Conservation (phyloP, 305 asterid genomes). For the Fraxinus floribunda region DNA sequence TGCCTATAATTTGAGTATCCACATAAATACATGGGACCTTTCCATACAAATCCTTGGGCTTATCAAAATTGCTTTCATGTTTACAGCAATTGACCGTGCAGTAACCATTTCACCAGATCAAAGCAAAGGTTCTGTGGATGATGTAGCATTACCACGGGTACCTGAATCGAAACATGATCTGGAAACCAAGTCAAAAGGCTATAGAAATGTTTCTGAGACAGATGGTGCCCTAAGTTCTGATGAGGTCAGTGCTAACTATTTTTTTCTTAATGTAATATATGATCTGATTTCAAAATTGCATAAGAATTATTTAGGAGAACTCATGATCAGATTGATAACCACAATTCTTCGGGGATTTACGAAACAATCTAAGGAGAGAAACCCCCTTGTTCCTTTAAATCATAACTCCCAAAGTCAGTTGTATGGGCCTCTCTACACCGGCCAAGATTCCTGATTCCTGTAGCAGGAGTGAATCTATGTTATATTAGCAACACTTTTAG, state of each 20-base stretch:
- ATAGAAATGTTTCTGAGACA: background rate
- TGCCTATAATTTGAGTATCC: background rate
- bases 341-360: background rate
- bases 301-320: background rate
- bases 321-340: background rate
- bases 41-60: background rate
- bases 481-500: background rate
- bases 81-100: background rate
- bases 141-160: background rate
- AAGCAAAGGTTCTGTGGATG: background rate
- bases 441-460: background rate
- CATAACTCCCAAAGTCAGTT: background rate
- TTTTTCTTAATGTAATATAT: background rate
- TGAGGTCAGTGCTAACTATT: conserved; percentile 16
- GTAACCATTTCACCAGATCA: background rate
- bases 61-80: background rate
- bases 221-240: conserved; percentile 1
- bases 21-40: background rate
- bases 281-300: background rate
- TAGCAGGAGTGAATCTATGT: background rate
- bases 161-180: conserved; percentile 18
- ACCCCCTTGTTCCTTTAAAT: background rate
- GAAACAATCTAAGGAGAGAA: background rate
- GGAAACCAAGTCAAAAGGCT: conserved; percentile 4
- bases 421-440: background rate